Evolutionary conservation across 1,284 basidiomycete genomes (phyloP), one percentile per base, ranked within the genome.

Genomic region (Malassezia pachydermatis): DNA sequence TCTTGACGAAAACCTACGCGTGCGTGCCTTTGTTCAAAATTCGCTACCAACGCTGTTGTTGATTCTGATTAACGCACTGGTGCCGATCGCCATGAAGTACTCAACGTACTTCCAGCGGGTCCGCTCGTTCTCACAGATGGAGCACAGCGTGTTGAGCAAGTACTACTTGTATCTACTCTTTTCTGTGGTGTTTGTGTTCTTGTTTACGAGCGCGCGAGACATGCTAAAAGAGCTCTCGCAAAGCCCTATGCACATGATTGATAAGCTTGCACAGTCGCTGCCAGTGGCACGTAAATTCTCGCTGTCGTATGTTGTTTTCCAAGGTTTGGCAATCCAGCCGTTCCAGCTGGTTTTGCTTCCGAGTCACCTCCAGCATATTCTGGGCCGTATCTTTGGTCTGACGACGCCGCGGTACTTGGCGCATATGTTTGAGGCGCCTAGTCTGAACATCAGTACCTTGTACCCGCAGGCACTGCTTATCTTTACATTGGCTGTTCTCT

Each of bases 381-480:
- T 65, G n/a, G 46, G 49, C 22, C 45, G 64, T 9, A n/a, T 69
- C 1, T 59, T 59, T 20, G 24, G 44, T 10, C 62, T 62, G 0
- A 40, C 48, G 16, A 70, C 68, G 8, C 70, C 68, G 13, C 54
- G 67, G 84, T 90, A 96, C 65, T 90, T 83, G 62, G 90, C 90
- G 8, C 89, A 94, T 72, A 78, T 94, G n/a, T 94, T 96, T 65
- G 87, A 88, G 0, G 90, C 92, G 10, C 89, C 92, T 0, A 86
- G 88, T 81, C 84, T 96, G 72, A 58, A 58, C 17, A 57, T 69
- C 43, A 63, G 67, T 89, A 60, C 59, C 29, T 84, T 92, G 7
- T 92, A 95, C 68, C 90, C 90, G 0, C 88, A 94, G 69, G 86
- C 89, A 2, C 85, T 98, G 51, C 78, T 98, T 35, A 83, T 98